These are phyloP conservation scores for Graphilbum fragrans DNA, from an alignment of 2,329 filamentous ascomycete species.

Conservation along the genomic window DNA sequence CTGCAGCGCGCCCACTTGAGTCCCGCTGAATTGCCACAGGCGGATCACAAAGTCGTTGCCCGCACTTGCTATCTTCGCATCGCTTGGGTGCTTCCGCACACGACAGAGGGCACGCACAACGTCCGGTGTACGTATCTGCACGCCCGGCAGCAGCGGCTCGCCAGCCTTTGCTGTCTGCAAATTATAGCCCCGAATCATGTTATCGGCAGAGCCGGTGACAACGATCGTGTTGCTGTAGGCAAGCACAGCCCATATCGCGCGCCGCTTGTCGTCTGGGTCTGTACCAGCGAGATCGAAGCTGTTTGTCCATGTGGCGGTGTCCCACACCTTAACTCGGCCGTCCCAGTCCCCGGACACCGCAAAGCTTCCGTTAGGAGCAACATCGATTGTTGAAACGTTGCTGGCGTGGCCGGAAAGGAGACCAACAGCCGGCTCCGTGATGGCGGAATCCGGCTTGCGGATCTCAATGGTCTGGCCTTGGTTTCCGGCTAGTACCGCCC, in stretches of 20 bases:
- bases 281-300: slow-evolving; percentile 54
- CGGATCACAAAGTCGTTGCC: slow-evolving; percentile 86
- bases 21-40: slow-evolving; percentile 73
- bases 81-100: slow-evolving; percentile 62
- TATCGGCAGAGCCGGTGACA: slow-evolving; percentile 87
- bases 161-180: slow-evolving; percentile 37
- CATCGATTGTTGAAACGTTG: slow-evolving; percentile 81
- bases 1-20: slow-evolving; percentile 62
- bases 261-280: slow-evolving; percentile 18
- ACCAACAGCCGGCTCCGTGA: slow-evolving; percentile 69
- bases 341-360: slow-evolving; percentile 95
- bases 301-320: slow-evolving; percentile 72
- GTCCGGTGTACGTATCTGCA: slow-evolving; percentile 56
- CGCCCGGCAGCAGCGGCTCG: slow-evolving; percentile 36
- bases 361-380: slow-evolving; percentile 57
- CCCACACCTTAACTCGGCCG: slow-evolving; percentile 76
- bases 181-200: slow-evolving; percentile 75
- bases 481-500: slow-evolving; percentile 76
- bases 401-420: slow-evolving; percentile 75
- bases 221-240: slow-evolving; percentile 69
- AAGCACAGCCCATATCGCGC: slow-evolving; percentile 81
- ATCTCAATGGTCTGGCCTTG: slow-evolving; percentile 91
- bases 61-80: slow-evolving; percentile 87
- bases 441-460: slow-evolving; percentile 53
- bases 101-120: slow-evolving; percentile 82